Conservation (phyloP, 2,329 filamentous ascomycete genomes). For the Stylonectria norvegica region DNA sequence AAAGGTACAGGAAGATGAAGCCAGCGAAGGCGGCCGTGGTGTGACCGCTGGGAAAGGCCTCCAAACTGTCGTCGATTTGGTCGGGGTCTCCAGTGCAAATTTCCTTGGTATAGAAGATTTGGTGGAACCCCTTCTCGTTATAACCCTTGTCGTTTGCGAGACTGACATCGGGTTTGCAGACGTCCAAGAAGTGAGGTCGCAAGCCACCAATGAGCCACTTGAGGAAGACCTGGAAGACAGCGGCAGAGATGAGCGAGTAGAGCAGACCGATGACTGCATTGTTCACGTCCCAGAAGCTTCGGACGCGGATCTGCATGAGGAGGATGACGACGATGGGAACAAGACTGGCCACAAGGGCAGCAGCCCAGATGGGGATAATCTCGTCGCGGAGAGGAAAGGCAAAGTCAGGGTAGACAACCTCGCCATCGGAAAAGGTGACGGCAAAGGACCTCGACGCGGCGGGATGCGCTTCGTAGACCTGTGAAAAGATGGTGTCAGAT, state of each 20-base stretch:
- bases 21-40: slow-evolving; percentile 70
- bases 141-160: slow-evolving; percentile 33
- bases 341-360: slow-evolving; percentile 61
- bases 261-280: slow-evolving; percentile 67
- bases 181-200: slow-evolving; percentile 67
- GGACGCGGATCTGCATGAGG: slow-evolving; percentile 63
- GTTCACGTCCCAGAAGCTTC: slow-evolving; percentile 68
- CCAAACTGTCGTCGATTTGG: slow-evolving; percentile 65
- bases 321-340: slow-evolving; percentile 65
- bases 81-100: slow-evolving; percentile 65
- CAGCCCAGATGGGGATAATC: slow-evolving; percentile 68
- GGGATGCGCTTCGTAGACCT: slow-evolving; percentile 63
- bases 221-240: slow-evolving; percentile 74
- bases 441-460: slow-evolving; percentile 68
- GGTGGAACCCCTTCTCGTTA: slow-evolving; percentile 49
- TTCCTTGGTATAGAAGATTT: slow-evolving; percentile 65
- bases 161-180: slow-evolving; percentile 56
- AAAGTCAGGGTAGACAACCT: slow-evolving; percentile 67
- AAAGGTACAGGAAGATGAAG: slow-evolving; percentile 67
- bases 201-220: slow-evolving; percentile 73
- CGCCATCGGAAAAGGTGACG: slow-evolving; percentile 61
- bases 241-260: slow-evolving; percentile 65
- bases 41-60: slow-evolving; percentile 72
- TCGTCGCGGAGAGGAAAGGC: slow-evolving; percentile 68
- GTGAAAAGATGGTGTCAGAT: background rate